phyloP scores from a whole-genome alignment of 2,329 filamentous ascomycete species.

The Arthrobotrys musiformis region DNA sequence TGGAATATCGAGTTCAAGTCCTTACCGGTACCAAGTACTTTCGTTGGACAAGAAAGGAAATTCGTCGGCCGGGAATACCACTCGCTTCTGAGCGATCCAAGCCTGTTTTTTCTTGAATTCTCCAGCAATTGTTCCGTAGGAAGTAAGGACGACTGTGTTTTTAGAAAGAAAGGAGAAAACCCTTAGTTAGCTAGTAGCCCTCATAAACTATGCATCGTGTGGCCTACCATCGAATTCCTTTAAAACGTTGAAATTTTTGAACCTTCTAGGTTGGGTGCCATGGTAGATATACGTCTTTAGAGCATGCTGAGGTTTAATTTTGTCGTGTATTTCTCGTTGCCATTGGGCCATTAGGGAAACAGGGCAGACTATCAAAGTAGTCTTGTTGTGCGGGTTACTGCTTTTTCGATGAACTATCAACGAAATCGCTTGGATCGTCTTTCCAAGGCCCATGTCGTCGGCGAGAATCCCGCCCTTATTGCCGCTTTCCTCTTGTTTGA shows the following conservation, averaged over 20 bases:
- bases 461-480: slow-evolving; percentile 81
- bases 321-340: slow-evolving; percentile 79
- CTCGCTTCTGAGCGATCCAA: slow-evolving; percentile 64
- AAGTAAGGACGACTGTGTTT: slow-evolving; percentile 75
- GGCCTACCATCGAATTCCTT: slow-evolving; percentile 69
- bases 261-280: slow-evolving; percentile 67
- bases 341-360: slow-evolving; percentile 69
- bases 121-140: slow-evolving; percentile 76
- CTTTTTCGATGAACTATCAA: slow-evolving; percentile 78
- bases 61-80: slow-evolving; percentile 17
- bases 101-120: slow-evolving; percentile 73
- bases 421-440: slow-evolving; percentile 83
- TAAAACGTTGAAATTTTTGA: slow-evolving; percentile 70
- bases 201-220: too few species aligned
- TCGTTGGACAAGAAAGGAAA: slow-evolving; percentile 47
- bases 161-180: too few species aligned
- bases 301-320: slow-evolving; percentile 70
- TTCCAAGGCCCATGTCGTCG: slow-evolving; percentile 85
- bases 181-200: background rate
- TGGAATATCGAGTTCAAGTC: slow-evolving; percentile 58
- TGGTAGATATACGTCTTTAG: slow-evolving; percentile 78
- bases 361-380: slow-evolving; percentile 57
- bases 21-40: slow-evolving; percentile 50
- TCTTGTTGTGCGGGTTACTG: slow-evolving; percentile 63
- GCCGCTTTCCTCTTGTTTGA: slow-evolving; percentile 75